A percentile compares a stretch with the other conserved stretches of the same genome.
phyloP scores from a whole-genome alignment of 768 basidiomycete genomes.

The Sarcomyxa edulis region DNA sequence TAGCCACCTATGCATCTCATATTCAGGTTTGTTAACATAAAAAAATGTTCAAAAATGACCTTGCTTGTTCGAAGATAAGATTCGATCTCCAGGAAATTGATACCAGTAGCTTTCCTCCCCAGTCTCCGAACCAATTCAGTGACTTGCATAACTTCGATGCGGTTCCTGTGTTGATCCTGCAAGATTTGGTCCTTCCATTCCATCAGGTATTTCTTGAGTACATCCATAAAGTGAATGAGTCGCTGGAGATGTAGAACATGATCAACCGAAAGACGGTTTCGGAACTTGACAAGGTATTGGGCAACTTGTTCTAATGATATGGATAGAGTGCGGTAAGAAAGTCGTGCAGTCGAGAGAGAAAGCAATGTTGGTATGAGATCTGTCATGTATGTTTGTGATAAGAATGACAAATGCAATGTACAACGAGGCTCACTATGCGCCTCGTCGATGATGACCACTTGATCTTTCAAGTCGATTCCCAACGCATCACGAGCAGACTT shows the following conservation, averaged over 20 bases:
- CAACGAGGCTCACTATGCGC: constrained; percentile 76
- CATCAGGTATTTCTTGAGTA: constrained; percentile 52
- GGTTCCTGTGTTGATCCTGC: constrained; percentile 13
- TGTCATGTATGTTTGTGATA: constrained; percentile 19
- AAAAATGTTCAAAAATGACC: constrained; percentile 47
- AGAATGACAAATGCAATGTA: not conserved
- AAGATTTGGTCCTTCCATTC: constrained; percentile 44
- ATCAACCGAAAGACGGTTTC: constrained; percentile 61
- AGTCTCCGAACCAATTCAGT: constrained; percentile 58
- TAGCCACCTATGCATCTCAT: constrained; percentile 42
- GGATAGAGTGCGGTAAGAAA: constrained; percentile 52
- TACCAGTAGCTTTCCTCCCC: constrained; percentile 62
- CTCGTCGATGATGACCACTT: constrained; percentile 91
- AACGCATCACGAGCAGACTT: constrained; percentile 80
- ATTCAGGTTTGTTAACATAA: not conserved
- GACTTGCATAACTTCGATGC: constrained; percentile 63
- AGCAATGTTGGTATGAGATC: constrained; percentile 89
- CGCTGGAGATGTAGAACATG: constrained; percentile 82
- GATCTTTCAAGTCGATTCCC: constrained; percentile 78
- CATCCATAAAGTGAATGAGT: constrained; percentile 66
- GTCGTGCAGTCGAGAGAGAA: constrained; percentile 70
- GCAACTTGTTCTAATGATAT: constrained; percentile 71
- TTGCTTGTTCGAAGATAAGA: constrained; percentile 80
- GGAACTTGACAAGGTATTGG: constrained; percentile 73
- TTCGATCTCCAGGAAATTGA: constrained; percentile 83